Conservation (phyloP, 257 asterid genomes). For the Solanum commersonii region DNA sequence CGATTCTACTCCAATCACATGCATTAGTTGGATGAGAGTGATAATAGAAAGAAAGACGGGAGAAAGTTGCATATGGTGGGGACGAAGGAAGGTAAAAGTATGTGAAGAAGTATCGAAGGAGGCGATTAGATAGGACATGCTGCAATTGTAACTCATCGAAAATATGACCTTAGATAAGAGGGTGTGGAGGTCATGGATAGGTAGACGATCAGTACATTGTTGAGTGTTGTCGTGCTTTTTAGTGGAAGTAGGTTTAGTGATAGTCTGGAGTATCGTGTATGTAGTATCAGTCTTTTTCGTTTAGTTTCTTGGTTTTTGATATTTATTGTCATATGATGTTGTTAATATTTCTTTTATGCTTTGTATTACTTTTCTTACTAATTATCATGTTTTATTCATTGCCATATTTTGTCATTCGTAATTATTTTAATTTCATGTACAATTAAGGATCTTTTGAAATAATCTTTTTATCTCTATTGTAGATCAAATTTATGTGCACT, state of each 20-base stretch:
- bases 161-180: background rate
- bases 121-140: background rate
- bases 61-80: background rate
- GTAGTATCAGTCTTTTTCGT: background rate
- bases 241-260: accelerated
- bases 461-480: too few species aligned
- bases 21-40: too few species aligned
- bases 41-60: too few species aligned
- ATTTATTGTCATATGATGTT: background rate
- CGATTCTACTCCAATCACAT: too few species aligned
- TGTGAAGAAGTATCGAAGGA: background rate
- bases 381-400: too few species aligned
- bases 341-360: background rate
- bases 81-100: background rate
- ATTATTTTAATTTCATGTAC: too few species aligned
- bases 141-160: background rate
- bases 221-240: accelerated
- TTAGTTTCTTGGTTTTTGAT: background rate
- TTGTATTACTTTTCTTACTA: too few species aligned
- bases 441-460: too few species aligned
- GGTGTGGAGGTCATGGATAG: background rate
- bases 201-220: background rate
- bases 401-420: accelerated
- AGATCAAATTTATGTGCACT: too few species aligned
- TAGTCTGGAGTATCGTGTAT: background rate